phyloP scores from a whole-genome alignment of 208 protist genomes.

The Acanthamoeba castellanii region DNA sequence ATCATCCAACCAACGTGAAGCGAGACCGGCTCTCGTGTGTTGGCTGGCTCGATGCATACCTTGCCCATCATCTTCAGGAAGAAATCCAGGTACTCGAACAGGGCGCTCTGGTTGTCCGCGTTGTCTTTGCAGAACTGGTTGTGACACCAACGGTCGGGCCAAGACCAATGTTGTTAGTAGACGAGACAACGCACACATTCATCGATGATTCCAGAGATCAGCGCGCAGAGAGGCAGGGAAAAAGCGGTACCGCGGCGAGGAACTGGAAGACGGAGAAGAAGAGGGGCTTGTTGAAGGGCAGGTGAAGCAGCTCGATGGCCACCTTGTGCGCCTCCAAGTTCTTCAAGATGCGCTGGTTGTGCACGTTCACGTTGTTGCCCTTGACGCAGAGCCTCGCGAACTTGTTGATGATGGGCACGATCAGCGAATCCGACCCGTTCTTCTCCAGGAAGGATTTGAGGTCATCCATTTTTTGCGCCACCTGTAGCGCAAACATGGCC shows the following conservation, averaged over 20 bases:
- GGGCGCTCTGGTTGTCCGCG: slow-evolving; percentile 41
- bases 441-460: neutral
- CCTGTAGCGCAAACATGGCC: neutral
- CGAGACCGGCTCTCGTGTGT: too few relatives aligned
- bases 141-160: neutral
- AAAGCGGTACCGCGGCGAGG: slow-evolving; percentile 28
- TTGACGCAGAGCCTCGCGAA: slow-evolving; percentile 40
- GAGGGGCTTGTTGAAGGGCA: slow-evolving; percentile 58
- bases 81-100: slow-evolving; percentile 72
- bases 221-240: neutral
- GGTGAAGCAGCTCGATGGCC: slow-evolving; percentile 22
- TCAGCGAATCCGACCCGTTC: neutral
- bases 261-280: slow-evolving; percentile 34
- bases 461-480: slow-evolving; percentile 9
- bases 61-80: slow-evolving; percentile 70
- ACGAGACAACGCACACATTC: neutral
- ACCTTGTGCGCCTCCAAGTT: slow-evolving; percentile 59
- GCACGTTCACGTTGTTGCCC: slow-evolving; percentile 10
- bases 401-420: slow-evolving; percentile 23
- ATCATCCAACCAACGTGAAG: too few relatives aligned
- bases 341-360: slow-evolving; percentile 71
- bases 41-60: neutral
- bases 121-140: slow-evolving; percentile 73
- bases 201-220: neutral
- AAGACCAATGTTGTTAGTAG: neutral